Conservation (phyloP, 192 early-diverging fungal genomes). For the Mortierella claussenii region DNA sequence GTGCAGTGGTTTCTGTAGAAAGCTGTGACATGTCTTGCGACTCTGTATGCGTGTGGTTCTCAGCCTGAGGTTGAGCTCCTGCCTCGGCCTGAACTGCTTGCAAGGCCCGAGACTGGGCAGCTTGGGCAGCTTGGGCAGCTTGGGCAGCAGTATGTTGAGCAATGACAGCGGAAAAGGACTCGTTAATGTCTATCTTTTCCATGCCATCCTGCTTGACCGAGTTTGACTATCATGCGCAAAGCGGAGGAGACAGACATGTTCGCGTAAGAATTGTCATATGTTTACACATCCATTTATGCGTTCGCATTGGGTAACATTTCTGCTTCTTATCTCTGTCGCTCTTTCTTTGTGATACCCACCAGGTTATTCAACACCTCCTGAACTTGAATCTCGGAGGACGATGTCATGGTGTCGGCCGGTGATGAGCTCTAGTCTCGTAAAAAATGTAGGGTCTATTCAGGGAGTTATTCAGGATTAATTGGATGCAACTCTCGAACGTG, state of each 20-base stretch:
- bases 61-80: background rate
- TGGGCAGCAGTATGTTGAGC: slow-evolving; percentile 10
- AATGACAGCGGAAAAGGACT: slow-evolving; percentile 14
- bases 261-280: slow-evolving; percentile 2
- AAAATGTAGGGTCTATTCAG: background rate
- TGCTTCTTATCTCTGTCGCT: background rate
- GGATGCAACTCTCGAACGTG: background rate
- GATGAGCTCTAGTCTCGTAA: background rate
- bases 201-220: slow-evolving; percentile 25
- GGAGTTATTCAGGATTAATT: background rate
- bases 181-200: slow-evolving; percentile 13
- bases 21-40: background rate
- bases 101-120: slow-evolving; percentile 1
- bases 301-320: background rate
- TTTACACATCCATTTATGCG: background rate
- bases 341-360: slow-evolving; percentile 8
- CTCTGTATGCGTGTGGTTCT: slow-evolving; percentile 14
- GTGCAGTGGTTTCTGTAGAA: slow-evolving; percentile 2
- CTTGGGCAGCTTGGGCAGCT: background rate
- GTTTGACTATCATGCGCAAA: slow-evolving; percentile 17
- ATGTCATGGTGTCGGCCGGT: background rate
- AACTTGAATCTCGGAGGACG: slow-evolving; percentile 18
- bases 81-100: slow-evolving; percentile 14
- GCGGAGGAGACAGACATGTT: background rate
- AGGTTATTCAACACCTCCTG: slow-evolving; percentile 41